A percentile compares a stretch with the other conserved stretches of the same genome.
These are phyloP conservation scores for Quercus tomentella DNA, from an alignment of 331 rosid species.

Conservation along the genomic window DNA sequence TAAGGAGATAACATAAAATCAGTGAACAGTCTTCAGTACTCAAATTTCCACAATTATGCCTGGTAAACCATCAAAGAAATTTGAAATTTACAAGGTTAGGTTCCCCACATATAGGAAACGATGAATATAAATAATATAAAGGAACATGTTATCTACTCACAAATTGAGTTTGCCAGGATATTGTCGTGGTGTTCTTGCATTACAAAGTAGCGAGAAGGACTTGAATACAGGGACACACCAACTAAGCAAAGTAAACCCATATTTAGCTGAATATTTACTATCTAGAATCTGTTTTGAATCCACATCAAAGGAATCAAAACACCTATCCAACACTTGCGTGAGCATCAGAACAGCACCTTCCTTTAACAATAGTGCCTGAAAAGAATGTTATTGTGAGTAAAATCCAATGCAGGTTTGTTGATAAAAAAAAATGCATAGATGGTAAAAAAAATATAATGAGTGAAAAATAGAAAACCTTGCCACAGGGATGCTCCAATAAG, in stretches of 20 bases:
- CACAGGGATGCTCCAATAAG: conserved; percentile 88
- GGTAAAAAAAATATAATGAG: conserved; percentile 5
- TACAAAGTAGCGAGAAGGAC: conserved; percentile 60
- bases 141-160: conserved; percentile 48
- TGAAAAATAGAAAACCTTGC: conserved; percentile 50
- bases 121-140: not conserved
- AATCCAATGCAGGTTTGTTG: not conserved
- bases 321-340: conserved; percentile 56
- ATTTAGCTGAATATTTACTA: conserved; percentile 42
- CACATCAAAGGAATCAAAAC: conserved; percentile 42
- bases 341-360: conserved; percentile 59
- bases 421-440: not conserved
- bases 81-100: conserved; percentile 6
- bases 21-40: conserved; percentile 47
- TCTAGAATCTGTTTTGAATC: conserved; percentile 51
- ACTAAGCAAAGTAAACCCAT: conserved; percentile 36
- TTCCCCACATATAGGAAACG: not conserved
- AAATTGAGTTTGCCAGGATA: conserved; percentile 36
- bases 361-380: conserved; percentile 62
- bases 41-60: conserved; percentile 45
- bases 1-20: conserved; percentile 61
- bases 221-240: conserved; percentile 87
- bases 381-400: conserved; percentile 5
- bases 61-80: conserved; percentile 28
- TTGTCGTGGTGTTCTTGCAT: conserved; percentile 38